Evolutionary conservation across 2,329 filamentous ascomycete species (phyloP).

Genomic region (Arthrobotrys iridis): DNA sequence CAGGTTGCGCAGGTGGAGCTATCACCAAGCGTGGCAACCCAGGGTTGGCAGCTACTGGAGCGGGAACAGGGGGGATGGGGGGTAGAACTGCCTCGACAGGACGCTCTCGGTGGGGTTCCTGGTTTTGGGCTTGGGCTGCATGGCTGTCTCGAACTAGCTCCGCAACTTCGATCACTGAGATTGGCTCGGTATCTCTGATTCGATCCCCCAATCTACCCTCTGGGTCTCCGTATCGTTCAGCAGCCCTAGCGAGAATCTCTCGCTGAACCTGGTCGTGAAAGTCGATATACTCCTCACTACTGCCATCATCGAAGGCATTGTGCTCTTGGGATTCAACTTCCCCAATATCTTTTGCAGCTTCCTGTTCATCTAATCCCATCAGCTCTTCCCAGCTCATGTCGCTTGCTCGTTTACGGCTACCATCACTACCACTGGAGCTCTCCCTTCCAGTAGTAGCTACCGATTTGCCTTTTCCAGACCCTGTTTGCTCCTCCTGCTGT

Average conservation of each 20-base stretch:
- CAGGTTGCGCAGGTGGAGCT: background rate
- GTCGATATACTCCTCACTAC: slow-evolving; percentile 54
- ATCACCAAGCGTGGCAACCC: background rate
- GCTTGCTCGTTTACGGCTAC: slow-evolving; percentile 44
- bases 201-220: slow-evolving; percentile 37
- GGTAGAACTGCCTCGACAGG: background rate
- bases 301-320: slow-evolving; percentile 32
- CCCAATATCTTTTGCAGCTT: slow-evolving; percentile 21
- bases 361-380: slow-evolving; percentile 39
- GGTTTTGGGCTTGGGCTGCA: slow-evolving; percentile 3
- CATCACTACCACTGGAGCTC: slow-evolving; percentile 50
- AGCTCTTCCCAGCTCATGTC: slow-evolving; percentile 52
- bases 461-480: slow-evolving; percentile 25
- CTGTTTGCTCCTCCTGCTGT: slow-evolving; percentile 20
- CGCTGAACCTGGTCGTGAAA: slow-evolving; percentile 51
- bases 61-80: background rate
- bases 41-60: slow-evolving; percentile 25
- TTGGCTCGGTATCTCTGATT: slow-evolving; percentile 41
- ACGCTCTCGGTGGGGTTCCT: background rate
- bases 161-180: slow-evolving; percentile 32
- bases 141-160: slow-evolving; percentile 39
- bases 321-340: slow-evolving; percentile 41
- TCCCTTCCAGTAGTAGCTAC: slow-evolving; percentile 23
- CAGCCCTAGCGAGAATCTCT: slow-evolving; percentile 44
- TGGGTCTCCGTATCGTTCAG: slow-evolving; percentile 30